A percentile compares a stretch with the other conserved stretches of the same genome.
phyloP scores from a whole-genome alignment of 1,284 basidiomycete genomes.

The Irpex sp. region DNA sequence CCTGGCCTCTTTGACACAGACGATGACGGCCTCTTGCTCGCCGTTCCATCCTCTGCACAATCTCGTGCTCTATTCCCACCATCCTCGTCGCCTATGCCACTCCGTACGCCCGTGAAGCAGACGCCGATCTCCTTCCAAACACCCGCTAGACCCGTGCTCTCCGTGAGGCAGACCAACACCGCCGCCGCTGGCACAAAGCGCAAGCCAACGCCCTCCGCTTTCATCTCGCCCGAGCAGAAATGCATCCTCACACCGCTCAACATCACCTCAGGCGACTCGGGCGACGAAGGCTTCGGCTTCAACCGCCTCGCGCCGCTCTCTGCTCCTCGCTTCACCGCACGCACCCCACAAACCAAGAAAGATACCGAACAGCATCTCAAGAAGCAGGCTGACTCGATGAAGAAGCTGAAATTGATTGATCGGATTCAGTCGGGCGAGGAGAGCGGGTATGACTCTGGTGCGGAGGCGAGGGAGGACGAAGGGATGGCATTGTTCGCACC shows the following conservation, averaged over 20 bases:
- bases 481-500: conserved; percentile 15
- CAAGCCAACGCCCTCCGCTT: conserved; percentile 54
- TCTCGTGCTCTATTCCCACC: conserved; percentile 28
- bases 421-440: conserved; percentile 39
- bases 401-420: conserved; percentile 55
- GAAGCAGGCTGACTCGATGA: conserved; percentile 62
- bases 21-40: conserved; percentile 51
- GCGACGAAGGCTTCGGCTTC: conserved; percentile 30
- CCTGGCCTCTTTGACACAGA: conserved; percentile 29
- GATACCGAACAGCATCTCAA: conserved; percentile 60
- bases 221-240: conserved; percentile 34
- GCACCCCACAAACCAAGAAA: conserved; percentile 52
- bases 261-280: conserved; percentile 21
- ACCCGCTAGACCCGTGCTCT: conserved; percentile 23
- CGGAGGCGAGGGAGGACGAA: conserved; percentile 33
- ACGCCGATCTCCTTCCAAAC: conserved; percentile 25
- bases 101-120: conserved; percentile 50
- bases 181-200: conserved; percentile 46
- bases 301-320: conserved; percentile 62
- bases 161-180: conserved; percentile 27
- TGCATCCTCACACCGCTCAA: conserved; percentile 29
- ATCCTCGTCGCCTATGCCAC: conserved; percentile 33
- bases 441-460: conserved; percentile 43
- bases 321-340: conserved; percentile 47
- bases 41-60: conserved; percentile 31